Conservation (phyloP, 345 rosid species). For the Aquilaria yunnanensis region DNA sequence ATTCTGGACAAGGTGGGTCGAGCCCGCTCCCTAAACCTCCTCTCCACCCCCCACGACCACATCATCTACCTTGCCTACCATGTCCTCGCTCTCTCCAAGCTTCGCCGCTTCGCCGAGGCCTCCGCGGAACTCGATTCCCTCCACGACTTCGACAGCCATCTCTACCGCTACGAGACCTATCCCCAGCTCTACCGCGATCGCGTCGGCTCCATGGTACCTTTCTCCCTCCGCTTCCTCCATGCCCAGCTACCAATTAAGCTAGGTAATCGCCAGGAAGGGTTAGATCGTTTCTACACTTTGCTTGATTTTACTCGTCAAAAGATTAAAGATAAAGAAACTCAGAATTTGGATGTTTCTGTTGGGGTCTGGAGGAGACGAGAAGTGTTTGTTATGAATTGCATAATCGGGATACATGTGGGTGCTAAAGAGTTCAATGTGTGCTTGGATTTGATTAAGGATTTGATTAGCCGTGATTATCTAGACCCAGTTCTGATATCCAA, state of each 20-base stretch:
- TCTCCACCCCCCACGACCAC: slow-evolving; percentile 73
- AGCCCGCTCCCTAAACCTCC: slow-evolving; percentile 55
- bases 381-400: slow-evolving; percentile 51
- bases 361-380: slow-evolving; percentile 68
- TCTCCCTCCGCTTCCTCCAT: slow-evolving; percentile 77
- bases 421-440: slow-evolving; percentile 66
- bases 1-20: slow-evolving; percentile 64
- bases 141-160: slow-evolving; percentile 68
- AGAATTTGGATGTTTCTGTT: slow-evolving; percentile 26
- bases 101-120: slow-evolving; percentile 84
- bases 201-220: slow-evolving; percentile 90
- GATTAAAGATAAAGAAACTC: slow-evolving; percentile 24
- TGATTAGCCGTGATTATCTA: slow-evolving; percentile 32
- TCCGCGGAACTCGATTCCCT: slow-evolving; percentile 65
- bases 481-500: slow-evolving; percentile 69
- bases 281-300: slow-evolving; percentile 69
- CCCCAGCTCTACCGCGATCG: slow-evolving; percentile 63
- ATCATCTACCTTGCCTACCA: slow-evolving; percentile 80
- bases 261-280: slow-evolving; percentile 56
- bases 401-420: slow-evolving; percentile 66
- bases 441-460: slow-evolving; percentile 50
- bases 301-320: slow-evolving; percentile 55
- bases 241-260: slow-evolving; percentile 61
- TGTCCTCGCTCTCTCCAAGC: slow-evolving; percentile 70
- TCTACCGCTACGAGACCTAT: slow-evolving; percentile 66